phyloP scores from a whole-genome alignment of 1,284 basidiomycete genomes.

The Ganoderma sinense region DNA sequence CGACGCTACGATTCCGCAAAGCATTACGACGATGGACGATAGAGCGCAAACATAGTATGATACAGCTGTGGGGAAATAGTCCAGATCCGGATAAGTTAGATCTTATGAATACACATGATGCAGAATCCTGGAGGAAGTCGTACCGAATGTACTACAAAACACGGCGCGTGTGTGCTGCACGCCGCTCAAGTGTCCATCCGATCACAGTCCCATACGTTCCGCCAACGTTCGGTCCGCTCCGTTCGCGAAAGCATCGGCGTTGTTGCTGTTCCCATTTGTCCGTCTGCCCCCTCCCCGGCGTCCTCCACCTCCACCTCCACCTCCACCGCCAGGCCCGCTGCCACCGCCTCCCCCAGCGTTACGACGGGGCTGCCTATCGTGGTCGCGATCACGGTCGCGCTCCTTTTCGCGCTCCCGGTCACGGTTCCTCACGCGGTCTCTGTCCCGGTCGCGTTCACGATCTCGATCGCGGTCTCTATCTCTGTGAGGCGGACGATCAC shows the following conservation, averaged over 20 bases:
- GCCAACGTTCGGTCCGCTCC: conserved; percentile 79
- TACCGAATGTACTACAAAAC: conserved; percentile 55
- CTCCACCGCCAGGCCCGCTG: conserved; percentile 40
- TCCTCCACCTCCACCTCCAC: conserved; percentile 41
- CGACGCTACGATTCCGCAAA: conserved; percentile 40
- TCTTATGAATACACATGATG: conserved; percentile 33
- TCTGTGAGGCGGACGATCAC: conserved; percentile 33
- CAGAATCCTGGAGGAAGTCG: conserved; percentile 37
- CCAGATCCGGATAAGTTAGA: conserved; percentile 40
- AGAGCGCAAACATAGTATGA: conserved; percentile 39
- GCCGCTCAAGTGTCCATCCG: conserved; percentile 36
- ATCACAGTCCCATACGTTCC: conserved; percentile 74
- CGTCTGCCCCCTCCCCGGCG: conserved; percentile 43
- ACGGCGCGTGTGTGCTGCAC: conserved; percentile 29
- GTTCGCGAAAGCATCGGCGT: conserved; percentile 37
- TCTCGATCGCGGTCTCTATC: conserved; percentile 45
- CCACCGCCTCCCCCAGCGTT: conserved; percentile 40
- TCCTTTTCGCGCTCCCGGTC: conserved; percentile 45
- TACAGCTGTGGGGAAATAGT: conserved; percentile 41
- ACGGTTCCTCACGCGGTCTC: conserved; percentile 33
- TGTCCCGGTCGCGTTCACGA: conserved; percentile 40
- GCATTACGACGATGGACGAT: conserved; percentile 41
- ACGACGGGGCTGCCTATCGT: conserved; percentile 37
- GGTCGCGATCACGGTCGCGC: conserved; percentile 40
- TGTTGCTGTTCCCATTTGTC: conserved; percentile 28